Base-by-base conservation (phyloP, 2,329 filamentous ascomycete genomes). In the Bertia moriformis region DNA sequence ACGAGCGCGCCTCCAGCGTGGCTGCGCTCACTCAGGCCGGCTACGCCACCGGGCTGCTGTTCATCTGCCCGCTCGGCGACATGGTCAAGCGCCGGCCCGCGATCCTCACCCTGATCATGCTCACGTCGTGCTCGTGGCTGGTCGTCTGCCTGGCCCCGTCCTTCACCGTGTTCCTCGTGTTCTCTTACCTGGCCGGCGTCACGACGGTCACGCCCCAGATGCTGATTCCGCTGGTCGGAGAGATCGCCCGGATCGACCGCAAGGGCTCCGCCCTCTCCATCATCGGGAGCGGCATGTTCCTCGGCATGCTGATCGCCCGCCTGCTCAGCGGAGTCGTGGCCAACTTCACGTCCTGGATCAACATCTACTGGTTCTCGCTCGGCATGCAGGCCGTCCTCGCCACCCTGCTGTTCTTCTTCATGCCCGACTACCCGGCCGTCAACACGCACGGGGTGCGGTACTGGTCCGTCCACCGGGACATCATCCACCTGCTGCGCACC, bases 371-470 rank as follows among this genome's bases (percentile, higher is more conserved):
- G 74, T 58, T 83, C 38, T 67, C 74, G 0, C 65, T 82, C 3
- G 76, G 62, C 0, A 58, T 81, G 0, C 78, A 83, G 52, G 79
- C 74, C 49, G 46, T 68, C 18, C 79, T 82, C 43, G 67, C 78
- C 43, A 48, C 62, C 19, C 54, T 78, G 1, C 65, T 83, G 10
- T 83, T 69, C 61, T 54, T 73, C 37, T 80, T 77, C 55, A 80
- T 91, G 78, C 83, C 83, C 0, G 82, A 88, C 53, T 91, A 91
- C 46, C 85, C 83, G 0, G 69, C 72, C 2, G 81, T 81, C 3
- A 88, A 87, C 50, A 75, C 73, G 0, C 58, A 62, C 1, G 72
- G 73, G 0, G 22, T 80, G 13, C 73, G 72, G 43, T 89, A 88
- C 52, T 67, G 73, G 44, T 59, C 62, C 1, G 73, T 83, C 44